A percentile compares a stretch with the other conserved stretches of the same genome.
These are phyloP conservation scores for Podospora tetraspora DNA, from an alignment of 495 filamentous ascomycete genomes.

Conservation along the genomic window DNA sequence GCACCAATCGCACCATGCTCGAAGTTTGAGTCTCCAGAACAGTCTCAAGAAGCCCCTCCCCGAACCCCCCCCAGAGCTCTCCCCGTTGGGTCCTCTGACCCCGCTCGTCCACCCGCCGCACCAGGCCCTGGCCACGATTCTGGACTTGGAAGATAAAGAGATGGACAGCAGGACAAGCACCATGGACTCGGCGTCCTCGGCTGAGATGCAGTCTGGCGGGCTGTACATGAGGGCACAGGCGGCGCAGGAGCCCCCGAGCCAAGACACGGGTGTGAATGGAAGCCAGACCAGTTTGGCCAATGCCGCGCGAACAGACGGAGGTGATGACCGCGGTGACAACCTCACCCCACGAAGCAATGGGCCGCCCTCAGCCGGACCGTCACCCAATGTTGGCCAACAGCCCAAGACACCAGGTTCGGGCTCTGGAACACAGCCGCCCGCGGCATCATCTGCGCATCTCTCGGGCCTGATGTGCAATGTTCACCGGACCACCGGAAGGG, in stretches of 20 bases:
- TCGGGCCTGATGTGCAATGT: slow-evolving; percentile 93
- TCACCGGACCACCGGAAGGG: slow-evolving; percentile 79
- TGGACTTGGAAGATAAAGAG: slow-evolving; percentile 25
- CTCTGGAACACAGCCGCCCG: slow-evolving; percentile 37
- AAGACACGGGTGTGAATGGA: slow-evolving; percentile 40
- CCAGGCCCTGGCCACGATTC: slow-evolving; percentile 26
- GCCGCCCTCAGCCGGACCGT: slow-evolving; percentile 46
- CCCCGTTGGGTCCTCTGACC: slow-evolving; percentile 33
- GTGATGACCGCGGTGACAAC: slow-evolving; percentile 43
- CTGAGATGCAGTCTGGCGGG: slow-evolving; percentile 29
- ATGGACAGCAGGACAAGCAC: slow-evolving; percentile 49
- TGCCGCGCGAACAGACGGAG: slow-evolving; percentile 34
- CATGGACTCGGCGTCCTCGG: slow-evolving; percentile 56
- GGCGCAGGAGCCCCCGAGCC: slow-evolving; percentile 1
- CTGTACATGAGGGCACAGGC: slow-evolving; percentile 27
- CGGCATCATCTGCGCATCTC: slow-evolving; percentile 52
- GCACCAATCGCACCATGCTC: slow-evolving; percentile 38
- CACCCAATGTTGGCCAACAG: slow-evolving; percentile 35
- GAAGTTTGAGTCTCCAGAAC: slow-evolving; percentile 45
- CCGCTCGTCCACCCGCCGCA: slow-evolving; percentile 21
- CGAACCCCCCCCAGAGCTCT: slow-evolving; percentile 41
- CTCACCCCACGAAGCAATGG: slow-evolving; percentile 48
- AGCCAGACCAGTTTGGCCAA: slow-evolving; percentile 54
- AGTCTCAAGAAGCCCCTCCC: slow-evolving; percentile 50
- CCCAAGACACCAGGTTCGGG: slow-evolving; percentile 41